Conservation (phyloP, 2,329 filamentous ascomycete species). For the Boeremia exigua region DNA sequence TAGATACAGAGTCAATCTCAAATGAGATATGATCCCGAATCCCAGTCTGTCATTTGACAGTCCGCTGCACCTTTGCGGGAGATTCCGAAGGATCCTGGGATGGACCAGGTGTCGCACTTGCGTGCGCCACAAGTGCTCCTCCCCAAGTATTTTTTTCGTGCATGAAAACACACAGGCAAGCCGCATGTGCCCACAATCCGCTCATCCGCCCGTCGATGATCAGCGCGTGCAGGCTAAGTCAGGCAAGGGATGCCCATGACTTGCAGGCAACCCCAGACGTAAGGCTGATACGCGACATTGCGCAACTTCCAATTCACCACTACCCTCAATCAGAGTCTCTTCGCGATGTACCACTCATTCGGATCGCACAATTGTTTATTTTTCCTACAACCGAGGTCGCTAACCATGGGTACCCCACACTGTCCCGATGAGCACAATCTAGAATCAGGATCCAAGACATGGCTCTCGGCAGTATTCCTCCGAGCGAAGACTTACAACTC, state of each 20-base stretch:
- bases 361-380: neutral
- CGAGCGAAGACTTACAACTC: neutral
- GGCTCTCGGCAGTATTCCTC: neutral
- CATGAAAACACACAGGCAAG: neutral
- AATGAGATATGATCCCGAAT: neutral
- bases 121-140: constrained; percentile 1
- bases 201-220: constrained; percentile 7
- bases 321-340: neutral
- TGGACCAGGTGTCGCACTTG: neutral
- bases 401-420: neutral
- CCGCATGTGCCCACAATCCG: constrained; percentile 1
- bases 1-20: neutral
- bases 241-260: constrained; percentile 5
- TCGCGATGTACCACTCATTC: neutral
- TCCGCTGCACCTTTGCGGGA: neutral
- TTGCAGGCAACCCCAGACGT: constrained; percentile 2
- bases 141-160: neutral
- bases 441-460: neutral
- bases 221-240: constrained; percentile 1
- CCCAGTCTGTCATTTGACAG: neutral
- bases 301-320: neutral
- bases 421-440: neutral
- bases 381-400: neutral
- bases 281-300: constrained; percentile 8
- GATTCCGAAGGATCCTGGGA: neutral